Evolutionary conservation across 2,329 filamentous ascomycete genomes (phyloP).

Genomic region (Phialophora expanda): DNA sequence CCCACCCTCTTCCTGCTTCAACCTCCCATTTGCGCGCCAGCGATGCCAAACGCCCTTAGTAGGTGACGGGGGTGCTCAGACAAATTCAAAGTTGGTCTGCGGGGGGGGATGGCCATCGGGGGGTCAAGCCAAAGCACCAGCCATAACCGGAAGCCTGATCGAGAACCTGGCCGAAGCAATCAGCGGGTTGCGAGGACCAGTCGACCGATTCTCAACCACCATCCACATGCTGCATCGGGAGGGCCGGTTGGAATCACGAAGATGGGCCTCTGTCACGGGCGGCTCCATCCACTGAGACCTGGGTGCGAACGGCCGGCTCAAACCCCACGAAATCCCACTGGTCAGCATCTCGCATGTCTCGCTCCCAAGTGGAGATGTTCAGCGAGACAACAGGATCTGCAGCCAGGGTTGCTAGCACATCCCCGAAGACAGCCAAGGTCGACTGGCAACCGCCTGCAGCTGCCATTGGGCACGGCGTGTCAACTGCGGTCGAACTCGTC

Average conservation of each 20-base stretch:
- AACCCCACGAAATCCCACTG: conserved; percentile 6
- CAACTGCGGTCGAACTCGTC: conserved; percentile 15
- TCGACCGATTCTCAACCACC: not conserved
- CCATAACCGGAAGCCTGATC: not conserved
- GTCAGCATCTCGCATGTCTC: not conserved
- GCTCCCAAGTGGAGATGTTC: conserved; percentile 7
- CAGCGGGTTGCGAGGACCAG: not conserved
- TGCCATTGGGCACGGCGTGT: conserved; percentile 17
- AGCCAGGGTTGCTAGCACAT: conserved; percentile 19
- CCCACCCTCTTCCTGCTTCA: not conserved
- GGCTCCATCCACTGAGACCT: not conserved
- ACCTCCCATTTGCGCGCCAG: not conserved
- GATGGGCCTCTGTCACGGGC: not conserved
- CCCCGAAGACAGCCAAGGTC: conserved; percentile 12
- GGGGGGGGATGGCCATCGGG: not conserved
- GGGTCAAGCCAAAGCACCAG: not conserved
- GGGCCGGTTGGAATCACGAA: conserved; percentile 21
- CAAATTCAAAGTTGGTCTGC: not conserved
- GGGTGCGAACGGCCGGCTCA: not conserved
- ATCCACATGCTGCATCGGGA: conserved; percentile 25
- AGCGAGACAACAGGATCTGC: conserved; percentile 26
- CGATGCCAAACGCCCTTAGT: not conserved
- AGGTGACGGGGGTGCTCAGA: not conserved
- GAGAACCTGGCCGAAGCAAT: not conserved
- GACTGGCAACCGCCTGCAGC: conserved; percentile 1